Evolutionary conservation across 164 flowering plant species (phyloP).

Genomic region (Warburgia ugandensis): DNA sequence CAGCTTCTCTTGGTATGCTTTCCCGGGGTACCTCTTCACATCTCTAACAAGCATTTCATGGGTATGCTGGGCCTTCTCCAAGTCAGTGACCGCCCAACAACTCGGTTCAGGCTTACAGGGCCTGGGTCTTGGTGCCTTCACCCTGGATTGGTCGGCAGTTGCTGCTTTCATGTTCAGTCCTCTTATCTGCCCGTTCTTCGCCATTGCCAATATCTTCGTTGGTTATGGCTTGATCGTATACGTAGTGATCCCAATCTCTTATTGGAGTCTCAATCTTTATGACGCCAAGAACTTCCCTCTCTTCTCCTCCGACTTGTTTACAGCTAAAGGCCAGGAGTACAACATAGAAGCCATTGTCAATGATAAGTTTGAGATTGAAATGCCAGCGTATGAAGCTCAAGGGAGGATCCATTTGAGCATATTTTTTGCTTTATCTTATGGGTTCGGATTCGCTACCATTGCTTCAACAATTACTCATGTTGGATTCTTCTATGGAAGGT

Average conservation of each 20-base stretch:
- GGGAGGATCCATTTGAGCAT: conserved; percentile 67
- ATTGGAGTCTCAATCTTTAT: conserved; percentile 59
- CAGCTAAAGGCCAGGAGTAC: conserved; percentile 38
- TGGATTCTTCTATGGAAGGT: conserved; percentile 73
- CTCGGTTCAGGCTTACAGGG: conserved; percentile 76
- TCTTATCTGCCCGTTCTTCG: conserved; percentile 88
- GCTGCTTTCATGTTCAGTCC: conserved; percentile 80
- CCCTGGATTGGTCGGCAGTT: conserved; percentile 74
- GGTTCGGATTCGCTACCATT: conserved; percentile 74
- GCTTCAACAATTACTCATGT: conserved; percentile 67
- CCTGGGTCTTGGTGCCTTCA: conserved; percentile 59
- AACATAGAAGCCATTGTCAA: conserved; percentile 48
- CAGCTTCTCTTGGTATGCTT: conserved; percentile 75
- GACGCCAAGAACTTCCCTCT: conserved; percentile 71
- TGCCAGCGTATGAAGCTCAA: conserved; percentile 39
- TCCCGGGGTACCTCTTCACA: conserved; percentile 76
- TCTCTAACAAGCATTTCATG: conserved; percentile 76
- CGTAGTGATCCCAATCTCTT: conserved; percentile 48
- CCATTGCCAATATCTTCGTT: conserved; percentile 72
- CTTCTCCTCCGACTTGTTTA: conserved; percentile 49
- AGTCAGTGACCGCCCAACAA: conserved; percentile 55
- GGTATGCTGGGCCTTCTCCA: conserved; percentile 71
- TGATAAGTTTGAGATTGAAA: conserved; percentile 52
- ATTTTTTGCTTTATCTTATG: conserved; percentile 70
- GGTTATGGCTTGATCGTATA: conserved; percentile 62